These are phyloP conservation scores for Austropuccinia psidii DNA, from an alignment of 1,284 basidiomycete species.

Conservation along the genomic window DNA sequence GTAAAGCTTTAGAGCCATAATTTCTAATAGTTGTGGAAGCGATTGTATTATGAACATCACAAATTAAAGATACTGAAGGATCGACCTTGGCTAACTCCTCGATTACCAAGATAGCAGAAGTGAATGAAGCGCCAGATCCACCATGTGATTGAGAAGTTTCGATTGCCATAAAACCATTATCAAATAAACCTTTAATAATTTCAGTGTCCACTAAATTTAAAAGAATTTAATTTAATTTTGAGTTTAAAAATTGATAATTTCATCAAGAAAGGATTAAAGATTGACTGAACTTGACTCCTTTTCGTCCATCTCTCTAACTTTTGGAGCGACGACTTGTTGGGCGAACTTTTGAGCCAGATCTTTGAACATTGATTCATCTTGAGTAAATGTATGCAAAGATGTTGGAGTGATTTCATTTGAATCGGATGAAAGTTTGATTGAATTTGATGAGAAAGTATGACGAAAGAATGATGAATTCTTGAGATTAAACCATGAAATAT, in stretches of 20 bases:
- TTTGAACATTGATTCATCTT: conserved; percentile 28
- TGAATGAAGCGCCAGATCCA: conserved; percentile 87
- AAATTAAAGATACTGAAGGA: conserved; percentile 90
- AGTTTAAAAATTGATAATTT: neutral
- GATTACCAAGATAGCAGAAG: conserved; percentile 88
- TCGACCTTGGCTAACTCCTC: conserved; percentile 96
- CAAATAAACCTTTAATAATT: conserved; percentile 82
- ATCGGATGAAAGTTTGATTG: no score
- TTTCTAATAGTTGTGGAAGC: conserved; percentile 73
- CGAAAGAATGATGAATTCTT: no score
- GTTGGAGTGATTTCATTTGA: neutral
- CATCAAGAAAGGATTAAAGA: neutral
- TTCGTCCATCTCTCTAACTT: conserved; percentile 96
- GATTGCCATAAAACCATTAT: conserved; percentile 98
- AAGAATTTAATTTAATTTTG: neutral
- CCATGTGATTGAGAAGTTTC: conserved; percentile 77
- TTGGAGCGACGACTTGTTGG: conserved; percentile 76
- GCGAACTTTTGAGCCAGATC: conserved; percentile 61
- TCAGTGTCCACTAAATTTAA: conserved; percentile 61
- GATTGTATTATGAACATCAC: conserved; percentile 96
- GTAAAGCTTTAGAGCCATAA: conserved; percentile 74
- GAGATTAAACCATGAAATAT: no score
- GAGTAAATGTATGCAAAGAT: conserved; percentile 21
- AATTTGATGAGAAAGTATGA: no score
- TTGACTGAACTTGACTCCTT: conserved; percentile 60